Conservation (phyloP, 331 rosid species). For the Cydonia oblonga region DNA sequence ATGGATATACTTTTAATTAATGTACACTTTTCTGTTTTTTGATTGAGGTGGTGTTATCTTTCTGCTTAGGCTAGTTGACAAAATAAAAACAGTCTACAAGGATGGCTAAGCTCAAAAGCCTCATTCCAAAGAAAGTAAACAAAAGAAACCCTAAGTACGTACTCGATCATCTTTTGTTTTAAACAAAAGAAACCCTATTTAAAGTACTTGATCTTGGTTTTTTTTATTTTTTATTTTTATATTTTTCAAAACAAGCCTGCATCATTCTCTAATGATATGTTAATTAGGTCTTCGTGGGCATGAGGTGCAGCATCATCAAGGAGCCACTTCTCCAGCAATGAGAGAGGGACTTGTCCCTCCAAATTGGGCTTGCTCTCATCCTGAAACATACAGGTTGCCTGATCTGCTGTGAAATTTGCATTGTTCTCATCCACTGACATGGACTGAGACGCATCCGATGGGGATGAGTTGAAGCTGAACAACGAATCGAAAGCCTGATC, state of each 20-base stretch:
- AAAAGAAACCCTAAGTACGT: background rate
- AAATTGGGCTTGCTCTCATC: slow-evolving; percentile 32
- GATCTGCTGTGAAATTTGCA: slow-evolving; percentile 7
- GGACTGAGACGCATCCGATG: slow-evolving; percentile 34
- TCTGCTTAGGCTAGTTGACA: background rate
- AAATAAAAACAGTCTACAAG: background rate
- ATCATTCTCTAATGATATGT: slow-evolving; percentile 39
- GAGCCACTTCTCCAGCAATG: slow-evolving; percentile 74
- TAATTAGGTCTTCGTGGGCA: slow-evolving; percentile 44
- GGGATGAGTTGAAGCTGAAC: slow-evolving; percentile 38
- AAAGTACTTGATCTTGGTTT: background rate
- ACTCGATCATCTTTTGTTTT: too few relatives aligned
- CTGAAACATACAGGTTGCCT: slow-evolving; percentile 13
- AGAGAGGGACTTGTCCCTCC: slow-evolving; percentile 47
- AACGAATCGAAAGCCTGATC: slow-evolving; percentile 40
- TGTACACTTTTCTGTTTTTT: slow-evolving; percentile 7
- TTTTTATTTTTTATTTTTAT: background rate
- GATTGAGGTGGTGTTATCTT: background rate
- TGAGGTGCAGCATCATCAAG: slow-evolving; percentile 55
- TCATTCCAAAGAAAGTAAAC: background rate
- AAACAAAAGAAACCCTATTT: too few relatives aligned
- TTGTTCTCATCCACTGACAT: slow-evolving; percentile 23
- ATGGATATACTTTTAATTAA: background rate
- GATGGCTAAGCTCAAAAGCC: background rate
- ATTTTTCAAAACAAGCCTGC: slow-evolving; percentile 29